Evolutionary conservation across 139 green algal species (phyloP).

Genomic region (Raphidocelis subcapitata): DNA sequence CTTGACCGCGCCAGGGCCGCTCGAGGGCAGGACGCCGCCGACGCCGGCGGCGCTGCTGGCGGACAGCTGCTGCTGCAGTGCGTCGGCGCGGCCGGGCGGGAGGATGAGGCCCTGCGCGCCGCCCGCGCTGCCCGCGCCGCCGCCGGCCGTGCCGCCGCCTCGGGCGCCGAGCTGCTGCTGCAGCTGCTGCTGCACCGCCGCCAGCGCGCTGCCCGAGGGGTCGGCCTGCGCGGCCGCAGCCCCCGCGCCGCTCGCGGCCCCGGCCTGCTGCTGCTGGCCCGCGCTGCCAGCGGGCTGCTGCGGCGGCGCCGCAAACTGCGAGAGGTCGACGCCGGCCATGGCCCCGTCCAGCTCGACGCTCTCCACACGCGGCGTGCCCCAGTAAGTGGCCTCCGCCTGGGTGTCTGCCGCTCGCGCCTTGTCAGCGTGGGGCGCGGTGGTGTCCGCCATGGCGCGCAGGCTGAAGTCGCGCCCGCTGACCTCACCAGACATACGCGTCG

Average conservation of each 20-base stretch:
- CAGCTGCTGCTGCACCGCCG: no score
- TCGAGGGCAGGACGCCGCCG: background rate
- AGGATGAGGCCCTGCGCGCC: background rate
- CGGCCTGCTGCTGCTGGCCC: background rate
- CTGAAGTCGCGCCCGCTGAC: conserved; percentile 12
- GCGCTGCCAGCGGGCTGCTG: background rate
- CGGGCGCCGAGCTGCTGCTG: no score
- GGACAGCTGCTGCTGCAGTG: no score
- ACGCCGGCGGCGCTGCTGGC: background rate
- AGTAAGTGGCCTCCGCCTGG: conserved; percentile 46
- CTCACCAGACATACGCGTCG: conserved; percentile 1
- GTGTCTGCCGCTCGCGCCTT: conserved; percentile 33
- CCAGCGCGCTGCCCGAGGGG: no score
- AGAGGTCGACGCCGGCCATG: conserved; percentile 37
- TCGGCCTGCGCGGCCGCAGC: background rate
- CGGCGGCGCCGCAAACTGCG: conserved; percentile 6
- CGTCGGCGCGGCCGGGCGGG: no score
- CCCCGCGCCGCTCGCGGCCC: background rate
- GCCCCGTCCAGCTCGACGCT: conserved; percentile 33
- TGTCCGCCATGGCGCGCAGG: conserved; percentile 31
- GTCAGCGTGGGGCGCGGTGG: conserved; percentile 26
- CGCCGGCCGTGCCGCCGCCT: background rate
- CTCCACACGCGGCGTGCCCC: conserved; percentile 41
- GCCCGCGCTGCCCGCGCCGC: background rate
- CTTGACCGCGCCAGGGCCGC: background rate